Base-by-base conservation (phyloP, 2,329 filamentous ascomycete species). In the Colletotrichum sublineola region DNA sequence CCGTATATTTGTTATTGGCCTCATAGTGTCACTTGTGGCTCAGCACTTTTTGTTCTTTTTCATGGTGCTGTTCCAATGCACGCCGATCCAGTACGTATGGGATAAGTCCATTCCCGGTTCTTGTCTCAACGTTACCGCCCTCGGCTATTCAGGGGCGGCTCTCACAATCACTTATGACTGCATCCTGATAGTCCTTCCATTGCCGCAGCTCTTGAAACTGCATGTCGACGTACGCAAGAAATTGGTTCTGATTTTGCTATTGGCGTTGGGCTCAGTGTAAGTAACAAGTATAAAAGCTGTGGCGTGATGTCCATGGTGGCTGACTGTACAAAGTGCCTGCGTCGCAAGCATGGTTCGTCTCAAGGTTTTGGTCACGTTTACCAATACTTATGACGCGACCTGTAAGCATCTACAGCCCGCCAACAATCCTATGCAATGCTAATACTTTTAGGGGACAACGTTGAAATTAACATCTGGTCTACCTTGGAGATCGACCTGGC, bases 401-500 rank as follows among this genome's bases (percentile, higher is more conserved):
- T 74, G 73, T 74, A 40, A 53, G 69, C 71, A 1, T 5, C 29
- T 1, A 2, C 5, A 3, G n/a, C 9, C 31, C 20, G 33, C 14
- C 20, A 6, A 12, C 15, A 15, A 31, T 7, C 8, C 29, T 24
- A 4, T 18, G n/a, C 12, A 14, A 38, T 20, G 33, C 61, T 63
- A 29, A 52, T n/a, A 18, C n/a, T 42, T 38, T 2, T 38, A 63
- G 78, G 76, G 74, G 73, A 77, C 50, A 77, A 78, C 46, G 77
- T 78, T 38, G 77, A 80, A 40, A 70, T 80, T 1, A 73, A 79
- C 6, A 75, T 78, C 31, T 81, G 80, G 80, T 79, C 78, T 9
- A 70, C 76, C 18, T 77, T 80, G 36, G 80, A 81, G 68, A 73
- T 76, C 14, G 76, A 77, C 52, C 73, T 78, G 2, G 84, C 82